These are phyloP conservation scores for Penicillium aurantiogriseum DNA, from an alignment of 2,329 filamentous ascomycete species.

Conservation along the genomic window DNA sequence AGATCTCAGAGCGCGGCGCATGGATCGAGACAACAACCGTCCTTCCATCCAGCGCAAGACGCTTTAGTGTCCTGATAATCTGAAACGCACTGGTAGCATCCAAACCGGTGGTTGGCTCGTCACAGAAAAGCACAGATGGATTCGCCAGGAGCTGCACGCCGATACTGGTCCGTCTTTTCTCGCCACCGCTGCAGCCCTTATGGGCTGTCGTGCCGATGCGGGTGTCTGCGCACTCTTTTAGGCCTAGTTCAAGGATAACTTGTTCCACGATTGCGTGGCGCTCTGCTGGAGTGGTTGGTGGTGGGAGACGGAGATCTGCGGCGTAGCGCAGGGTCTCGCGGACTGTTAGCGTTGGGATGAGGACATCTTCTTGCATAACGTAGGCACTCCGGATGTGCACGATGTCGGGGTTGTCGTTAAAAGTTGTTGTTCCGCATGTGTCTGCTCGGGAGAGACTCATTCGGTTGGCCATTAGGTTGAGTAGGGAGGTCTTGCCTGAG, in stretches of 20 bases:
- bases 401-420: conserved; percentile 59
- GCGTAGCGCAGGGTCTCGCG: conserved; percentile 72
- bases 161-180: conserved; percentile 73
- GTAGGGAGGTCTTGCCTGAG: conserved; percentile 68
- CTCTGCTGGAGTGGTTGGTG: conserved; percentile 59
- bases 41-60: conserved; percentile 64
- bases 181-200: conserved; percentile 74
- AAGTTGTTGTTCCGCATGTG: conserved; percentile 56
- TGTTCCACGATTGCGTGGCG: conserved; percentile 67
- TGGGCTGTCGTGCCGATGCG: conserved; percentile 69
- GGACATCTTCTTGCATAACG: conserved; percentile 71
- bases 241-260: conserved; percentile 70
- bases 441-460: conserved; percentile 57
- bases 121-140: conserved; percentile 72
- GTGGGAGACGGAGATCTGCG: conserved; percentile 67
- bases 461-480: conserved; percentile 70
- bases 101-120: conserved; percentile 72
- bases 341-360: conserved; percentile 71
- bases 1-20: conserved; percentile 76
- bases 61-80: conserved; percentile 67
- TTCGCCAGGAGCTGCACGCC: conserved; percentile 78
- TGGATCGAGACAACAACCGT: conserved; percentile 75
- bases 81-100: conserved; percentile 77
- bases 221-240: conserved; percentile 76
- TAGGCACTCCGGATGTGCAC: conserved; percentile 49